Evolutionary conservation across 805 yeast species (phyloP).

Genomic region (Yarrowia porcina): DNA sequence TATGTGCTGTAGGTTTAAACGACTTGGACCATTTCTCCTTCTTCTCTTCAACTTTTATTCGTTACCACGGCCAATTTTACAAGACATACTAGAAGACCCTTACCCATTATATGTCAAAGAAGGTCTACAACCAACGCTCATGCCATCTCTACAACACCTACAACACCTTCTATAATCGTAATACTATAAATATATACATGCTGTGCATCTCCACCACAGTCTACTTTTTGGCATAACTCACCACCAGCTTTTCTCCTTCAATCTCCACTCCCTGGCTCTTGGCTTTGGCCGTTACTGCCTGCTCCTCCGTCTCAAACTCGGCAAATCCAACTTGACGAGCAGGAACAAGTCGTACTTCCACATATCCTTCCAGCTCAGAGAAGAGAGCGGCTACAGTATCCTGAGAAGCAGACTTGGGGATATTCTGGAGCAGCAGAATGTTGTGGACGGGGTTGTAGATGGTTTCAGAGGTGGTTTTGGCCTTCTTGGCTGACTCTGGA

Average conservation of each 20-base stretch:
- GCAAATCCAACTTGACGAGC: conserved; percentile 73
- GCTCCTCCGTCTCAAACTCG: conserved; percentile 60
- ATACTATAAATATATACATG: conserved; percentile 3
- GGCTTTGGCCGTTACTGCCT: conserved; percentile 47
- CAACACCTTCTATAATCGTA: no score
- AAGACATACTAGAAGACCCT: no score
- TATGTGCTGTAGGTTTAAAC: no score
- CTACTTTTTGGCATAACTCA: conserved; percentile 40
- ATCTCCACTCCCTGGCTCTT: conserved; percentile 33
- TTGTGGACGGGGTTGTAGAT: conserved; percentile 61
- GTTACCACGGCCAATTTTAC: no score
- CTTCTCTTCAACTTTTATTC: no score
- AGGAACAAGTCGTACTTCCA: conserved; percentile 62
- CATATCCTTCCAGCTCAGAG: conserved; percentile 54
- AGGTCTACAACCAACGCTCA: no score
- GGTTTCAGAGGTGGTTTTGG: conserved; percentile 24
- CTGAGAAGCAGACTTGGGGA: conserved; percentile 47
- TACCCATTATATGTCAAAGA: no score
- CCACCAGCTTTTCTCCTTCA: conserved; percentile 32
- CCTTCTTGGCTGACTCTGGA: background rate
- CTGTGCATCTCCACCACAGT: no score
- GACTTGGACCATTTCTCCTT: no score
- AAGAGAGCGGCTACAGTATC: conserved; percentile 49
- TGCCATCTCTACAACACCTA: no score
- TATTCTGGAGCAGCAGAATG: conserved; percentile 60